Evolutionary conservation across 768 basidiomycete species (phyloP).

Genomic region (Strobilomyces confusus): DNA sequence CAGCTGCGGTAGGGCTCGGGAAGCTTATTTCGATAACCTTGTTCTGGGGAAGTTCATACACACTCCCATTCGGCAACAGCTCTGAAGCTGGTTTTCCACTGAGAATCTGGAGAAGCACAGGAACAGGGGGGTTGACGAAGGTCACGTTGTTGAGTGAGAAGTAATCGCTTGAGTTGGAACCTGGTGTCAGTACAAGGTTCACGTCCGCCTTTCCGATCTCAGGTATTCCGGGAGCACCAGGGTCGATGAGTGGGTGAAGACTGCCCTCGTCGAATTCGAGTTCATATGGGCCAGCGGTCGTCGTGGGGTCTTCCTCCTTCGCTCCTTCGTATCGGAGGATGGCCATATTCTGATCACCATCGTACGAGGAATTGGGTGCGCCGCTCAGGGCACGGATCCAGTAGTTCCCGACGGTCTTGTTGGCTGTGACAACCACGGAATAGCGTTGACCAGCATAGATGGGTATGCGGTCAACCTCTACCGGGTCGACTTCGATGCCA

Average conservation of each 20-base stretch:
- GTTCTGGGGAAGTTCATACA: slow-evolving; percentile 43
- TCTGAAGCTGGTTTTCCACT: slow-evolving; percentile 43
- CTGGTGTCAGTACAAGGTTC: neutral
- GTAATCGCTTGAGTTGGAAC: neutral
- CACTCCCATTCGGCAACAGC: slow-evolving; percentile 44
- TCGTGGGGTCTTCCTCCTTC: neutral
- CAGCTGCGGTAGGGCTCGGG: slow-evolving; percentile 26
- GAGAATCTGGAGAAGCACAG: slow-evolving; percentile 27
- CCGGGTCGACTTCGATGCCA: neutral
- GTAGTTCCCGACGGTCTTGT: slow-evolving; percentile 46
- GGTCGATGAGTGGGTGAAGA: neutral
- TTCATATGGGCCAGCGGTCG: neutral
- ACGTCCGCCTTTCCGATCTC: slow-evolving; percentile 3
- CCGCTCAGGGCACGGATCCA: slow-evolving; percentile 46
- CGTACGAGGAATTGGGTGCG: slow-evolving; percentile 17
- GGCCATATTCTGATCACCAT: neutral
- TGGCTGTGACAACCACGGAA: neutral
- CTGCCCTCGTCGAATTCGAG: neutral
- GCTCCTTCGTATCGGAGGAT: slow-evolving; percentile 1
- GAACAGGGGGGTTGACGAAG: slow-evolving; percentile 35
- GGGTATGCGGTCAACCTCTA: neutral
- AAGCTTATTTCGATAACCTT: slow-evolving; percentile 44
- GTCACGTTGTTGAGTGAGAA: neutral
- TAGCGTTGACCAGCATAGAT: slow-evolving; percentile 26
- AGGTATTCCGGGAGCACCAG: neutral